phyloP scores from a whole-genome alignment of 2,329 filamentous ascomycete genomes.

The Lasiodiplodia theobromae region DNA sequence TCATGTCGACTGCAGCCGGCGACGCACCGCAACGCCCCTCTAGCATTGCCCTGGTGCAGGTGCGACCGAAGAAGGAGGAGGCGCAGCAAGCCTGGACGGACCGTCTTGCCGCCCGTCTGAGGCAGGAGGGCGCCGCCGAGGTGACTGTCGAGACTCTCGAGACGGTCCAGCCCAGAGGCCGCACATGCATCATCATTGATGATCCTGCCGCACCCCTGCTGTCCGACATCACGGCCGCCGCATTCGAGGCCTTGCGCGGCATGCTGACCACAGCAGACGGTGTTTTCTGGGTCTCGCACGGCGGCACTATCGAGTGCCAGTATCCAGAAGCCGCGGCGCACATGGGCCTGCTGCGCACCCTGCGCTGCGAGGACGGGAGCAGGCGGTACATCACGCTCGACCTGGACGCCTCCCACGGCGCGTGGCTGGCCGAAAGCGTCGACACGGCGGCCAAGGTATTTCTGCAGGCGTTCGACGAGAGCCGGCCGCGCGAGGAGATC shows the following conservation, averaged over 20 bases:
- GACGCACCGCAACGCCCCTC: background rate
- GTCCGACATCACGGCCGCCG: background rate
- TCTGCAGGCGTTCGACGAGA: background rate
- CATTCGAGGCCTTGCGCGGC: background rate
- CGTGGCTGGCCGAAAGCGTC: background rate
- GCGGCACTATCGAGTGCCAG: background rate
- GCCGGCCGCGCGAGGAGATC: background rate
- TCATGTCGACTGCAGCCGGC: conserved; percentile 14
- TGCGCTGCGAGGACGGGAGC: conserved; percentile 4
- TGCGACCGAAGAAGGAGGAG: too few relatives aligned
- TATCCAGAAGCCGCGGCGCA: background rate
- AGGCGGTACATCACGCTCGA: conserved; percentile 5
- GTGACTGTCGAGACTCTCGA: conserved; percentile 20
- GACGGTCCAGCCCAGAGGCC: background rate
- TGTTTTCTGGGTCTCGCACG: conserved; percentile 6
- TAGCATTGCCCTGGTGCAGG: too few relatives aligned
- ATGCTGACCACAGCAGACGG: background rate
- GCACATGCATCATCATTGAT: background rate
- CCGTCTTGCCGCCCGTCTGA: too few relatives aligned
- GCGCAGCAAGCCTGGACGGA: too few relatives aligned
- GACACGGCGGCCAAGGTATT: background rate
- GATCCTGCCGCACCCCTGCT: background rate
- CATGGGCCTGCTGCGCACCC: background rate
- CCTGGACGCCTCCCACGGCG: background rate
- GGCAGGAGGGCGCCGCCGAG: background rate